Evolutionary conservation across 148 eudicot genomes (phyloP), one percentile per base, ranked within the genome.

Genomic region (Fallopia convolvulus): DNA sequence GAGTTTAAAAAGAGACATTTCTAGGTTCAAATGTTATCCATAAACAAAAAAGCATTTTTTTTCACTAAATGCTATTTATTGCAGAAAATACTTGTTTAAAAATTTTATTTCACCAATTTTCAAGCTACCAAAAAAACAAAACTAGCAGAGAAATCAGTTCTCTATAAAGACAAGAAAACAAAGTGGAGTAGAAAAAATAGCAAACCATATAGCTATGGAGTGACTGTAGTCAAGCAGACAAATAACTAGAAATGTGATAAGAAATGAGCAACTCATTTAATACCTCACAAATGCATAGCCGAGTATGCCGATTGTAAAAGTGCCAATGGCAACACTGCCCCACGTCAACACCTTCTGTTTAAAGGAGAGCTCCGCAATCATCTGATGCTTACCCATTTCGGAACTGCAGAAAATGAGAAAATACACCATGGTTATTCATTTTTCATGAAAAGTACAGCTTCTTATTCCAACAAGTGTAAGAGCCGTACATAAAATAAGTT

Each of bases 371-470:
- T 90, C 91, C 15, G 83, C 81, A 73, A 94, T 78, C 83, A 94
- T 90, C 74, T 92, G 85, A 84, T 90, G 88, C 85, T 94, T 94
- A 12, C 81, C 84, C 93, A 94, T 53, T 36, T 86, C 89, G 70
- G 92, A 89, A 83, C 98, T 94, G 84, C 81, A 76, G 48, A 76
- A 63, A n/a, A n/a, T n/a, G n/a, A n/a, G n/a, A n/a, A n/a, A n/a
- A 36, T 74, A 78, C 23, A 68, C 36, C 20, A 79, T 18, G 3
- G 15, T 2, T 49, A 17, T n/a, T 26, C 63, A 47, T 36, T 32
- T 18, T 23, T 41, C 71, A 60, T 58, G 30, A 14, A 52, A 10
- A 44, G 4, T 17, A 33, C 39, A 75, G 53, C 48, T 32, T 49
- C 75, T 70, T 32, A 78, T 63, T 41, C 32, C 52, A 21, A 41